Base-by-base conservation (phyloP, 2,329 filamentous ascomycete species). In the Ceratocystis colombiana region DNA sequence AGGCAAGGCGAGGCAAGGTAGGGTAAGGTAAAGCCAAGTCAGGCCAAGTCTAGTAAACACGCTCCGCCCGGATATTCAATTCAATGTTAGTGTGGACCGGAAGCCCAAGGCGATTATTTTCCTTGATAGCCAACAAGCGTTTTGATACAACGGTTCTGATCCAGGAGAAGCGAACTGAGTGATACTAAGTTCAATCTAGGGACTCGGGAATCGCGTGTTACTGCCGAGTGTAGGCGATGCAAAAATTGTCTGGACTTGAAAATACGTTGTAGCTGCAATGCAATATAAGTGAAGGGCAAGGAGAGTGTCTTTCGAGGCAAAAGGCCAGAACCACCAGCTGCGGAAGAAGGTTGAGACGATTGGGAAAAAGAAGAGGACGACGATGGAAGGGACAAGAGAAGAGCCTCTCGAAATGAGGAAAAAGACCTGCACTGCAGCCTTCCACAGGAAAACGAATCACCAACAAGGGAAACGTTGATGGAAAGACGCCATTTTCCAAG, bases 81-180 rank as follows among this genome's bases (percentile, higher is more conserved):
- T 66, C 45, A 25, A 33, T 41, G 33, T 45, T 28, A 28, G 22
- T 33, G 53, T 28, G 10, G 25, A 33, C 53, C 53, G 25, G 53
- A 57, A 22, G 53, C 28, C 28, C 17, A 64, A 64, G 62, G 62
- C 62, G 44, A 64, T 41, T 41, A 41, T 28, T 64, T 64, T 62
- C 22, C n/a, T 48, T 64, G 41, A 50, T 22, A 65, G 50, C 62
- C 44, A 33, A 28, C 59, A 44, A 41, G 48, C 61, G 55, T 65
- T 65, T 37, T 62, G 44, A 66, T 53, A n/a, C 57, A 20, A 62
- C 33, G 45, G 45, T 62, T 41, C 57, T 62, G 64, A 55, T 50
- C 57, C 46, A 62, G 64, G 25, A 66, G 59, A 66, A 66, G 64
- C 57, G 64, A 62, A 55, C 57, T 30, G n/a, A 66, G 64, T 61